These are phyloP conservation scores for Penicillium freii DNA, from an alignment of 2,329 filamentous ascomycete species.

Conservation along the genomic window DNA sequence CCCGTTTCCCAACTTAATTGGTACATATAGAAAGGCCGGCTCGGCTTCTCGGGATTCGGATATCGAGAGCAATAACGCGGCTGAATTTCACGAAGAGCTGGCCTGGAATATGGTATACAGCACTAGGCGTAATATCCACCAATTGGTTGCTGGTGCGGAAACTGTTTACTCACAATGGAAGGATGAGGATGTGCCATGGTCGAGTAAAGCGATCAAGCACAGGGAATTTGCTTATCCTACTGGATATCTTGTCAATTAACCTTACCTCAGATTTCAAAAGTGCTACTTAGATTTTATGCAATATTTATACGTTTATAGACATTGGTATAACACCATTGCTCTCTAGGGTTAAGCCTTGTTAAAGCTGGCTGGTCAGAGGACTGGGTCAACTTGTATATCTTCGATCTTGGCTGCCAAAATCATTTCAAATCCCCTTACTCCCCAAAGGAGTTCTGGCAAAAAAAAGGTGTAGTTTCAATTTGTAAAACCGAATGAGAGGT, in stretches of 20 bases:
- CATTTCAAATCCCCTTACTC: background rate
- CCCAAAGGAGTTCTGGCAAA: background rate
- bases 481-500: background rate
- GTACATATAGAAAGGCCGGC: slow-evolving; percentile 48
- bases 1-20: slow-evolving; percentile 50
- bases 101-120: slow-evolving; percentile 27
- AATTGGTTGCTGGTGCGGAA: slow-evolving; percentile 19
- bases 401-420: background rate
- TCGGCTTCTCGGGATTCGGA: slow-evolving; percentile 28
- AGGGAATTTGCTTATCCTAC: slow-evolving; percentile 23
- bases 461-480: background rate
- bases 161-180: slow-evolving; percentile 23
- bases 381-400: background rate
- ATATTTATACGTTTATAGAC: background rate
- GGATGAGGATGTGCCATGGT: slow-evolving; percentile 21
- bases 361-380: background rate
- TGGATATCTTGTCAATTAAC: slow-evolving; percentile 17
- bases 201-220: slow-evolving; percentile 14
- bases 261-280: background rate
- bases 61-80: slow-evolving; percentile 23
- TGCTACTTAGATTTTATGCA: background rate
- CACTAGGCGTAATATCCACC: slow-evolving; percentile 26
- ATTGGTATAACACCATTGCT: background rate
- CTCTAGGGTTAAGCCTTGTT: background rate
- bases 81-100: slow-evolving; percentile 16